Conservation (phyloP, 768 basidiomycete species). For the Strobilomyces confusus region DNA sequence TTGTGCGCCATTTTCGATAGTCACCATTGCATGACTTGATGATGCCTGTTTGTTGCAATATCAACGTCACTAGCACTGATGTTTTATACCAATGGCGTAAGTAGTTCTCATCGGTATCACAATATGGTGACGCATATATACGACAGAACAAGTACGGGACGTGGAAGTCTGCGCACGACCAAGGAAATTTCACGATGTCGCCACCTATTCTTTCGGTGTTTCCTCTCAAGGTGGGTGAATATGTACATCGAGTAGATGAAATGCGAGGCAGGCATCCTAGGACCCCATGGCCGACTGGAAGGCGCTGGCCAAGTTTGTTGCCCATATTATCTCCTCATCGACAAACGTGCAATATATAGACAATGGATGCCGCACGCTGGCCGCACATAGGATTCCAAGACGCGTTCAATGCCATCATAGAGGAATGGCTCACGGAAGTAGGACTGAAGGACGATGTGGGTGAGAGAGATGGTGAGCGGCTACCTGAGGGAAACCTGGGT, state of each 20-base stretch:
- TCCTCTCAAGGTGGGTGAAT: slow-evolving; percentile 33
- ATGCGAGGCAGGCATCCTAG: slow-evolving; percentile 14
- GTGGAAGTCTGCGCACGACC: slow-evolving; percentile 35
- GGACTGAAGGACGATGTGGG: neutral
- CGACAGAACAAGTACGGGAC: slow-evolving; percentile 37
- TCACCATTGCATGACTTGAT: neutral
- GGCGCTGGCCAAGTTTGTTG: slow-evolving; percentile 31
- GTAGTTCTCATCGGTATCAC: neutral
- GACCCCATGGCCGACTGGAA: slow-evolving; percentile 46
- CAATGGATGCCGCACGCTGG: slow-evolving; percentile 60
- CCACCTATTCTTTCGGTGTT: slow-evolving; percentile 39
- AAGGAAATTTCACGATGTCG: slow-evolving; percentile 41
- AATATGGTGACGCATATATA: neutral
- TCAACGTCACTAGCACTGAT: slow-evolving; percentile 45
- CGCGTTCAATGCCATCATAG: slow-evolving; percentile 48
- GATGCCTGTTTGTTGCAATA: neutral
- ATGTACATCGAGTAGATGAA: neutral
- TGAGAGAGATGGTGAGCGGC: neutral
- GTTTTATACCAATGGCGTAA: slow-evolving; percentile 58
- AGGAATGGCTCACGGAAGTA: slow-evolving; percentile 44
- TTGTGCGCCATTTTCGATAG: slow-evolving; percentile 41
- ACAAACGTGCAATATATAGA: slow-evolving; percentile 30
- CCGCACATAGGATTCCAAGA: slow-evolving; percentile 57
- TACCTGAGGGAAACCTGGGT: neutral
- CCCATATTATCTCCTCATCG: neutral